These are phyloP conservation scores for Yamadazyma sp. DNA, from an alignment of 805 yeast species.

Conservation along the genomic window DNA sequence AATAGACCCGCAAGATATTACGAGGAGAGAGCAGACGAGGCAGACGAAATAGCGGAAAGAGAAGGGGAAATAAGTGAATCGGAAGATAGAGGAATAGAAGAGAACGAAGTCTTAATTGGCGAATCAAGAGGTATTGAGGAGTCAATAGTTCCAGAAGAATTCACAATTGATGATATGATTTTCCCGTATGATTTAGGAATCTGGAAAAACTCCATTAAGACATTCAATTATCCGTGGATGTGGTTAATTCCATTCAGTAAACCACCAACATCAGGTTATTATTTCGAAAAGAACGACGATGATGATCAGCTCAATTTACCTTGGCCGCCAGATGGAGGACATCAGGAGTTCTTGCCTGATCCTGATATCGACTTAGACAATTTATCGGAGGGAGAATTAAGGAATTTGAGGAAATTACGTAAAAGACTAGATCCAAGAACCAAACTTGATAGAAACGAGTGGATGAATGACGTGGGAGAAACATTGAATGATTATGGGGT, in stretches of 20 bases:
- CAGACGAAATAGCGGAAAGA: conserved; percentile 1
- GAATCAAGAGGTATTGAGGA: neutral
- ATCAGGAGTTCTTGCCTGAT: conserved; percentile 31
- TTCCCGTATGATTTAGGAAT: conserved; percentile 84
- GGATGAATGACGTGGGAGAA: conserved; percentile 86
- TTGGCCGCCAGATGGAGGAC: conserved; percentile 92
- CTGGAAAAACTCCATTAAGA: conserved; percentile 46
- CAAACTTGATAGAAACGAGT: conserved; percentile 42
- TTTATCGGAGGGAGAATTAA: conserved; percentile 9
- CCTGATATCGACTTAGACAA: conserved; percentile 15
- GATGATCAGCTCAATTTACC: conserved; percentile 66
- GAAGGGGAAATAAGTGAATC: conserved; percentile 1
- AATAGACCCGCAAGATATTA: conserved; percentile 20
- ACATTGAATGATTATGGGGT: conserved; percentile 83
- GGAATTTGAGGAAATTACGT: conserved; percentile 23
- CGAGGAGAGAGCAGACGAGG: conserved; percentile 12
- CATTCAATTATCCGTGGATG: conserved; percentile 59
- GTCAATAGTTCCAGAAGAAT: conserved; percentile 29
- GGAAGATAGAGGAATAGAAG: conserved; percentile 1
- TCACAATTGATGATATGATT: conserved; percentile 60
- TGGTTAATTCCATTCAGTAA: conserved; percentile 76
- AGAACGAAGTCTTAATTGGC: conserved; percentile 2
- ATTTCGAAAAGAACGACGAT: conserved; percentile 54
- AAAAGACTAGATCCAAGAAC: conserved; percentile 36
- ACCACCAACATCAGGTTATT: conserved; percentile 59